Evolutionary conservation across 495 filamentous ascomycete genomes (phyloP).

Genomic region (Tuber borchii): DNA sequence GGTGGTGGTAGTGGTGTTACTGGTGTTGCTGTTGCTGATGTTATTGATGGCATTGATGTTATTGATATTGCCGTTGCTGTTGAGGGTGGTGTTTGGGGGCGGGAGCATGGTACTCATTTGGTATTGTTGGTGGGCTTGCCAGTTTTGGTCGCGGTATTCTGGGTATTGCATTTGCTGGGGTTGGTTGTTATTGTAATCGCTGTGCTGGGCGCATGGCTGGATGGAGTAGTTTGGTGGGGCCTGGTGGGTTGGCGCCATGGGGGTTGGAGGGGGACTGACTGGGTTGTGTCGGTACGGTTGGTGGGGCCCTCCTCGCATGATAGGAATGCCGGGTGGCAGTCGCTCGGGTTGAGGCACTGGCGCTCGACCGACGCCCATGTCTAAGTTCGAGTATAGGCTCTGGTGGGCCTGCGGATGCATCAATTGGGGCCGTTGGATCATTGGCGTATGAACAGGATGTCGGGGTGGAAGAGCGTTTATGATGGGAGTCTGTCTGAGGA

Average conservation of each 20-base stretch:
- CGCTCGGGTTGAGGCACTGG: conserved; percentile 1
- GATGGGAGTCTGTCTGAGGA: background rate
- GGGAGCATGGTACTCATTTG: conserved; percentile 3
- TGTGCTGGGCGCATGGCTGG: background rate
- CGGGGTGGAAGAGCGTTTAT: conserved; percentile 1
- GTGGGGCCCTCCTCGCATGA: background rate
- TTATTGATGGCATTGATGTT: background rate
- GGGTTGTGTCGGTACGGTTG: background rate
- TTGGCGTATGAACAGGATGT: conserved; percentile 1
- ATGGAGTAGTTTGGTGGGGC: background rate
- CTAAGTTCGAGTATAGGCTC: background rate
- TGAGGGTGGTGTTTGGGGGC: conserved; percentile 11
- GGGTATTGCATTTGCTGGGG: conserved; percentile 3
- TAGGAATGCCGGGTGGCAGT: background rate
- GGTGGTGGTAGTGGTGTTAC: conserved; percentile 5
- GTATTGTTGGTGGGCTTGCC: background rate
- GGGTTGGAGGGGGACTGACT: background rate
- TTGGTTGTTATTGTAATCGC: background rate
- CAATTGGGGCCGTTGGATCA: conserved; percentile 1
- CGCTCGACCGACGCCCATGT: background rate
- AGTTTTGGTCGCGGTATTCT: background rate
- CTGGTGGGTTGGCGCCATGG: background rate
- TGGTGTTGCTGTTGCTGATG: conserved; percentile 1
- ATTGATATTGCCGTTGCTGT: background rate
- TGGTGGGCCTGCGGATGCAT: background rate